Evolutionary conservation across 2,329 filamentous ascomycete species (phyloP).

Genomic region (Hysterium pulicare): DNA sequence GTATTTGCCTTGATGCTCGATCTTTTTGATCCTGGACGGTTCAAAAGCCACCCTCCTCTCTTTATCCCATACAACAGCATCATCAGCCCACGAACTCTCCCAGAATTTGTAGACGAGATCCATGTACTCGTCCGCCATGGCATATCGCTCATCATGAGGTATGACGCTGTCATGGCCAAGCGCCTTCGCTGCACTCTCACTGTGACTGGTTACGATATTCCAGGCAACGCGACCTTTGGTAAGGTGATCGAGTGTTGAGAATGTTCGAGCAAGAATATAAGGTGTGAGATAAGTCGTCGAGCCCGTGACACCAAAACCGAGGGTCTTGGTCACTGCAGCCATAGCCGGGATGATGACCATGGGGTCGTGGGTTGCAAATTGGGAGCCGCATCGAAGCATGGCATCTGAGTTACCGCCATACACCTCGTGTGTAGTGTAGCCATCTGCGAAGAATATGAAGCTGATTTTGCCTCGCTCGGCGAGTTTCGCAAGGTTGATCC

Average conservation of each 20-base stretch:
- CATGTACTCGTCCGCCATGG: constrained; percentile 65
- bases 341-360: constrained; percentile 7
- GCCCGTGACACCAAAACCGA: constrained; percentile 6
- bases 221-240: constrained; percentile 50
- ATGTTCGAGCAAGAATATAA: constrained; percentile 52
- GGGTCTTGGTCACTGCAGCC: constrained; percentile 7
- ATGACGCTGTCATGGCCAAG: constrained; percentile 16
- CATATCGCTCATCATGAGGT: constrained; percentile 64
- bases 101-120: constrained; percentile 64
- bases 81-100: constrained; percentile 62
- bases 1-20: constrained; percentile 62
- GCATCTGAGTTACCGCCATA: constrained; percentile 6
- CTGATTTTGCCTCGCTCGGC: constrained; percentile 8
- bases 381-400: constrained; percentile 3
- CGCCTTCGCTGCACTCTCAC: constrained; percentile 55
- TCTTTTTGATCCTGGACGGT: constrained; percentile 55
- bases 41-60: constrained; percentile 57
- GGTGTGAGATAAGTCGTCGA: constrained; percentile 4
- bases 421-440: constrained; percentile 4
- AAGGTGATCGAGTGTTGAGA: constrained; percentile 63
- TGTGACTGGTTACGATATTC: constrained; percentile 62
- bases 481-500: constrained; percentile 8
- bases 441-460: constrained; percentile 9
- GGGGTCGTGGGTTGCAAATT: constrained; percentile 5
- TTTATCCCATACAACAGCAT: constrained; percentile 58